Conservation (phyloP, 1,284 basidiomycete genomes). For the Violaceomyces palustris region DNA sequence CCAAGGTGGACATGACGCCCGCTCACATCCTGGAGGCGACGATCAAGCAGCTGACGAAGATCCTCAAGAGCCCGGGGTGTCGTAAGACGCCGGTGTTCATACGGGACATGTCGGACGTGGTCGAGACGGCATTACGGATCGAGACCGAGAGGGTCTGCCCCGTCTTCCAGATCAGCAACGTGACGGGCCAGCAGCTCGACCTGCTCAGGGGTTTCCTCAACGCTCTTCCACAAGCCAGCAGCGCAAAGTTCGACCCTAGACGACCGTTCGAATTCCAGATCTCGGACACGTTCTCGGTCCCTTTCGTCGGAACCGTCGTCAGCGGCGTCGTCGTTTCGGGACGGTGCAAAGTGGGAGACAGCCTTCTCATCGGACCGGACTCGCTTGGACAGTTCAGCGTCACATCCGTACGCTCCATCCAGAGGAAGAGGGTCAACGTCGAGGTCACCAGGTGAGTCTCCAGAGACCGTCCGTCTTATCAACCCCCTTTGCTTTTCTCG, state of each 20-base stretch:
- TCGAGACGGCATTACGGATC: conserved; percentile 42
- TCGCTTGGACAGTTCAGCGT: conserved; percentile 81
- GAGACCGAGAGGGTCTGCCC: conserved; percentile 66
- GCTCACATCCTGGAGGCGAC: conserved; percentile 83
- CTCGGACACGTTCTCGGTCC: conserved; percentile 61
- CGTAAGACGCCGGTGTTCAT: conserved; percentile 48
- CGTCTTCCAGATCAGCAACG: conserved; percentile 89
- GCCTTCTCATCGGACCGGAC: conserved; percentile 83
- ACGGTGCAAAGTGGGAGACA: conserved; percentile 57
- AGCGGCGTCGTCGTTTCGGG: conserved; percentile 71
- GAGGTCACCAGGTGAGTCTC: conserved; percentile 75
- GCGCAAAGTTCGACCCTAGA: conserved; percentile 54
- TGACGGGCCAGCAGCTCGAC: conserved; percentile 85
- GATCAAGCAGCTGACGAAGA: conserved; percentile 84
- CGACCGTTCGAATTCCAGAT: conserved; percentile 74
- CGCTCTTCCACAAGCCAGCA: conserved; percentile 43
- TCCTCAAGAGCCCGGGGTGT: conserved; percentile 88
- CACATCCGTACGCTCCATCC: conserved; percentile 83
- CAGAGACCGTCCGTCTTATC: too few species aligned
- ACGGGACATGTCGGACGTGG: conserved; percentile 26
- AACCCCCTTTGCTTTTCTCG: too few species aligned
- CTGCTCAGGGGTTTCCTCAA: conserved; percentile 56
- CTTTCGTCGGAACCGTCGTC: conserved; percentile 91
- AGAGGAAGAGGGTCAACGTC: conserved; percentile 84
- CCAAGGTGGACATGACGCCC: conserved; percentile 99